Evolutionary conservation across 441 rosid genomes (phyloP).

Genomic region (Populus hybrid): DNA sequence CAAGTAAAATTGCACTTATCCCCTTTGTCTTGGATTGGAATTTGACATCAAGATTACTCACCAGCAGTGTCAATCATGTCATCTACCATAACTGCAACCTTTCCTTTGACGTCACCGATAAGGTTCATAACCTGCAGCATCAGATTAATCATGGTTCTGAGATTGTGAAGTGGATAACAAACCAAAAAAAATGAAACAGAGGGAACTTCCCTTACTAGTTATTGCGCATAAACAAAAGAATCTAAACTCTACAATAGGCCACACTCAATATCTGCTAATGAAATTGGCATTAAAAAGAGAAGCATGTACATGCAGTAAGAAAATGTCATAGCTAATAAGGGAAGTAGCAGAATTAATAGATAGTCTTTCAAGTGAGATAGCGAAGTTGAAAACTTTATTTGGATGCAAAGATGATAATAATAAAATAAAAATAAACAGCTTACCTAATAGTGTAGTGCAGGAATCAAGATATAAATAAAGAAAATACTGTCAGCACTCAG

Average conservation of each 20-base stretch:
- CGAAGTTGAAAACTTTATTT: neutral
- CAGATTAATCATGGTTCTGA: constrained; percentile 1
- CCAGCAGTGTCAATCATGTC: constrained; percentile 98
- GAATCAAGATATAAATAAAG: neutral
- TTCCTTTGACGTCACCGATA: constrained; percentile 82
- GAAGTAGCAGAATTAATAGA: neutral
- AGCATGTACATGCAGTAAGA: neutral
- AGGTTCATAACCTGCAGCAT: constrained; percentile 79
- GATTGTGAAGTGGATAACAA: neutral
- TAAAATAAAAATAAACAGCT: neutral
- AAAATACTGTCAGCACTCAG: neutral
- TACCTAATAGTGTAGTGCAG: neutral
- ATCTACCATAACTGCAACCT: constrained; percentile 92
- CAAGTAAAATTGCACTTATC: neutral
- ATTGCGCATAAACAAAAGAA: neutral
- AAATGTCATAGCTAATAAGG: neutral
- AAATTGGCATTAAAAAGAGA: neutral
- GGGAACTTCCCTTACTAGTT: neutral
- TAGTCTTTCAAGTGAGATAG: neutral
- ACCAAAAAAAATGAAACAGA: neutral
- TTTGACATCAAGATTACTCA: constrained; percentile 28
- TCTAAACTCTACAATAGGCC: neutral
- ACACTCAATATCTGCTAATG: neutral
- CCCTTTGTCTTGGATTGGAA: neutral
- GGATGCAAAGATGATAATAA: too few relatives aligned